phyloP scores from a whole-genome alignment of 352 stramenopile genomes.

The Pythium rhizo-oryzae region DNA sequence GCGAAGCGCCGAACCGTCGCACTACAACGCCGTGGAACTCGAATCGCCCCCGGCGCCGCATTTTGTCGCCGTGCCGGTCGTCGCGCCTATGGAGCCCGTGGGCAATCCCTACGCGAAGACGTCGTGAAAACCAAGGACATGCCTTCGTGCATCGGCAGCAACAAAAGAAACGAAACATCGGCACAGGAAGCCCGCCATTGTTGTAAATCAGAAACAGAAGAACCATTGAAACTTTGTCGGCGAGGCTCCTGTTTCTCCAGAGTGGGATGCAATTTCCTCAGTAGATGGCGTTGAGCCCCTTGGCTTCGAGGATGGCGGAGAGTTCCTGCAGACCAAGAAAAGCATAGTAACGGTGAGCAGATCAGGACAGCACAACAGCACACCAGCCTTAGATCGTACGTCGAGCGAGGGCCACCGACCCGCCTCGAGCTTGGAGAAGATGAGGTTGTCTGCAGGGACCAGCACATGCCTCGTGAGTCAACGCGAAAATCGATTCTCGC shows the following conservation, averaged over 20 bases:
- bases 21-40: not conserved
- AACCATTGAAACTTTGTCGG: not conserved
- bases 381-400: slow-evolving; percentile 28
- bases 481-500: no score
- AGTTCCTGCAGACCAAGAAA: no score
- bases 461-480: no score
- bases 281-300: slow-evolving; percentile 26
- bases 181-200: not conserved
- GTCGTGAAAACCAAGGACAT: not conserved
- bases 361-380: no score
- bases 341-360: not conserved
- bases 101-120: not conserved
- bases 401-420: slow-evolving; percentile 70
- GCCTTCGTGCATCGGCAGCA: no score
- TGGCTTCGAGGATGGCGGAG: slow-evolving; percentile 25
- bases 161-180: not conserved
- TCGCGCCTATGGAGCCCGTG: slow-evolving; percentile 9
- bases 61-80: slow-evolving; percentile 9
- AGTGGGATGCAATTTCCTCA: no score
- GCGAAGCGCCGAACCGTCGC: not conserved
- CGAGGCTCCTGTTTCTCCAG: no score
- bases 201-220: not conserved
- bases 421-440: slow-evolving; percentile 77
- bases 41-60: slow-evolving; percentile 2
- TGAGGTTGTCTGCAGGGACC: slow-evolving; percentile 68